Evolutionary conservation across 768 basidiomycete species (phyloP).

Genomic region (Russula brevipes): DNA sequence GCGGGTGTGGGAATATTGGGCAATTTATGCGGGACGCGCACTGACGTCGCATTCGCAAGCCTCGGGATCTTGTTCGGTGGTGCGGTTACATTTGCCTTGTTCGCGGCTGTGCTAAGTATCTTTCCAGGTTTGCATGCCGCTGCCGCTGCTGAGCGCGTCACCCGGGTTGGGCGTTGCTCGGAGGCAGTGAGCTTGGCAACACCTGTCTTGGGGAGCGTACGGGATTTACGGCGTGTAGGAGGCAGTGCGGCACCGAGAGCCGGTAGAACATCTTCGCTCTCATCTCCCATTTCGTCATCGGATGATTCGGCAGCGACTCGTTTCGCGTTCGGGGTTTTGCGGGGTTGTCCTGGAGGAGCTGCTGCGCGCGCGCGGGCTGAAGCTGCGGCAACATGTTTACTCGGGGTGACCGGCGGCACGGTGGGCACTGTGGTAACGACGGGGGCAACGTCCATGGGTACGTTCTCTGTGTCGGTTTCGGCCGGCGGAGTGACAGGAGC

Average conservation of each 20-base stretch:
- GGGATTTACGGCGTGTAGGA: slow-evolving; percentile 25
- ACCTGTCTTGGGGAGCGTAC: slow-evolving; percentile 34
- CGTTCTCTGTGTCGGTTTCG: slow-evolving; percentile 59
- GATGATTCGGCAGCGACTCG: slow-evolving; percentile 63
- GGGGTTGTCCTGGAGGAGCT: slow-evolving; percentile 75
- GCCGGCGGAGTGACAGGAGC: slow-evolving; percentile 79
- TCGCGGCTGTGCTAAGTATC: slow-evolving; percentile 23
- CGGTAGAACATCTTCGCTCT: slow-evolving; percentile 58
- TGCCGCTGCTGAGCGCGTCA: slow-evolving; percentile 62
- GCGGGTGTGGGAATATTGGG: slow-evolving; percentile 32
- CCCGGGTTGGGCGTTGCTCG: slow-evolving; percentile 67
- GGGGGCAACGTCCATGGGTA: slow-evolving; percentile 26
- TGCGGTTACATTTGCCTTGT: slow-evolving; percentile 30
- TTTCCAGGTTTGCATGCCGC: slow-evolving; percentile 28
- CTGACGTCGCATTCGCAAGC: slow-evolving; percentile 39
- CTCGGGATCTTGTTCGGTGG: slow-evolving; percentile 40
- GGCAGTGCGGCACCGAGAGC: slow-evolving; percentile 51
- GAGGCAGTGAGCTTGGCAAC: slow-evolving; percentile 51
- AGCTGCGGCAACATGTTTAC: slow-evolving; percentile 65
- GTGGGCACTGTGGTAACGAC: slow-evolving; percentile 26
- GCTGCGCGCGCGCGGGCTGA: slow-evolving; percentile 66
- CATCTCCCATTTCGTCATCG: slow-evolving; percentile 53
- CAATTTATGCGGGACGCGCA: slow-evolving; percentile 38
- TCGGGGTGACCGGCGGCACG: slow-evolving; percentile 76
- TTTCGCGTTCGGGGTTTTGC: slow-evolving; percentile 82